Conservation (phyloP, 176 grass and related monocot genomes). For the Ensete ventricosum region DNA sequence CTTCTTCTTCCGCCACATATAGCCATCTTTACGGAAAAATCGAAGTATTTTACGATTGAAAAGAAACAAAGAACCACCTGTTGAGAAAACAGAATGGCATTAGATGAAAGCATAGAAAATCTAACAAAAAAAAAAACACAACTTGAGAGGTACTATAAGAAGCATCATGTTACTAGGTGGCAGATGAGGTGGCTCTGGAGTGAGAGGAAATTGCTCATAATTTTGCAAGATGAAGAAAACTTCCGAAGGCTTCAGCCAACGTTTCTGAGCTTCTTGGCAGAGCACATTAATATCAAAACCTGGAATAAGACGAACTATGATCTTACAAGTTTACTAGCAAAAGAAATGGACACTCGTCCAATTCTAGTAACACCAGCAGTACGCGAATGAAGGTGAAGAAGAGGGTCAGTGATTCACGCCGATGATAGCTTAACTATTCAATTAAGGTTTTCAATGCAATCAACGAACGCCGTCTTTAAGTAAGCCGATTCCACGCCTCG, state of each 20-base stretch:
- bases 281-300: constrained; percentile 83
- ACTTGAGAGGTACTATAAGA: constrained; percentile 12
- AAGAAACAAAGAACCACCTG: constrained; percentile 93
- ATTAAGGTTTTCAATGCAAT: not conserved
- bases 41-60: constrained; percentile 82
- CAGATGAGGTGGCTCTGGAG: constrained; percentile 49
- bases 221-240: constrained; percentile 79
- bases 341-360: not conserved
- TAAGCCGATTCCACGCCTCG: not conserved
- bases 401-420: not conserved
- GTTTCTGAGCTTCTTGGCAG: constrained; percentile 49
- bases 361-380: not conserved
- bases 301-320: constrained; percentile 13
- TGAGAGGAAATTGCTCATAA: constrained; percentile 59
- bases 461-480: not conserved
- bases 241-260: constrained; percentile 92
- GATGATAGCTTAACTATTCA: not conserved
- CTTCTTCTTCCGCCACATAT: constrained; percentile 90
- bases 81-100: constrained; percentile 14
- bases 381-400: not conserved
- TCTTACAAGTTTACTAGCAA: not conserved
- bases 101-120: constrained; percentile 7
- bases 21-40: constrained; percentile 90
- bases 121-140: constrained; percentile 11
- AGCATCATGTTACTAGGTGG: constrained; percentile 48